These are phyloP conservation scores for Dryas octopetala DNA, from an alignment of 306 rosid genomes.

Conservation along the genomic window DNA sequence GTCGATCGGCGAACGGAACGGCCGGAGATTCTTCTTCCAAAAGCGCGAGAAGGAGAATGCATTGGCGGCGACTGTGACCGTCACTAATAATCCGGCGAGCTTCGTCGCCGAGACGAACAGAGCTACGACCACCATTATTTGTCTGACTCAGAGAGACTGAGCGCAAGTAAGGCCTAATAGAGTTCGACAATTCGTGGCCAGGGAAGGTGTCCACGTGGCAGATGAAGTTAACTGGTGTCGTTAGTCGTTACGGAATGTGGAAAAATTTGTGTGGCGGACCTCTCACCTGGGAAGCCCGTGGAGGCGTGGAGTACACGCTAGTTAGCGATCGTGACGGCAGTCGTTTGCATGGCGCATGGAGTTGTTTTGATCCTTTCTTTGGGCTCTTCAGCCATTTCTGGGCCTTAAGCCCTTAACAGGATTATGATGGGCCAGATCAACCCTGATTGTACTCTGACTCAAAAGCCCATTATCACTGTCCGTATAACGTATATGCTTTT, in stretches of 20 bases:
- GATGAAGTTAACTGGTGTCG: too few relatives aligned
- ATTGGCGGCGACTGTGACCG: constrained; percentile 73
- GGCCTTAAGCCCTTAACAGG: neutral
- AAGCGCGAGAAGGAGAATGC: constrained; percentile 65
- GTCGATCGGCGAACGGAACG: constrained; percentile 69
- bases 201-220: neutral
- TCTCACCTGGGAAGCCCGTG: neutral
- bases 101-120: constrained; percentile 72
- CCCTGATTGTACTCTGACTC: too few relatives aligned
- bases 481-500: too few relatives aligned
- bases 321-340: neutral
- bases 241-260: neutral
- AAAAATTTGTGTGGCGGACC: neutral
- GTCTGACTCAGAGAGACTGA: neutral
- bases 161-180: neutral
- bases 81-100: constrained; percentile 64
- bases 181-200: too few relatives aligned
- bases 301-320: neutral
- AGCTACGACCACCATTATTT: constrained; percentile 49
- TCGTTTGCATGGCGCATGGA: neutral
- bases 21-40: constrained; percentile 61
- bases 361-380: neutral
- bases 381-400: neutral
- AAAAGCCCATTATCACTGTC: too few relatives aligned
- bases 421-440: too few relatives aligned